A percentile compares a stretch with the other conserved stretches of the same genome.
Conservation (phyloP, 2,329 filamentous ascomycete genomes). For the Aureobasidium leucospermi region DNA sequence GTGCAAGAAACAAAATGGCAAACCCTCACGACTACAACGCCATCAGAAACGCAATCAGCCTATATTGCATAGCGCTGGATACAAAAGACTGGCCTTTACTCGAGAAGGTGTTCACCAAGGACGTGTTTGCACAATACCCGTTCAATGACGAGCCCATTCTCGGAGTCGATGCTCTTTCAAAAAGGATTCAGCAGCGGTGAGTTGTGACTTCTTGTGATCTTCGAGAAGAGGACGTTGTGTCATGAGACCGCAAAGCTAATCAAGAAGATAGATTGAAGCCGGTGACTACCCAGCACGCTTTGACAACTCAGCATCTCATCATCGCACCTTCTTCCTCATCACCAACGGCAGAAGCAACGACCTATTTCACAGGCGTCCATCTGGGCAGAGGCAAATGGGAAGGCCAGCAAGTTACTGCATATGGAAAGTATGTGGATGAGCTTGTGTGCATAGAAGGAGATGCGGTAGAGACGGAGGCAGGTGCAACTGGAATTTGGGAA, state of each 20-base stretch:
- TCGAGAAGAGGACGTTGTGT: too few species aligned
- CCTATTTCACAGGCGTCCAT: slow-evolving; percentile 37
- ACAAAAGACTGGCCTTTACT: slow-evolving; percentile 34
- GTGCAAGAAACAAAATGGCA: neutral
- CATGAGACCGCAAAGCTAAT: neutral
- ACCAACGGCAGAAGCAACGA: slow-evolving; percentile 28
- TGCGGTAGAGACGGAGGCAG: slow-evolving; percentile 15
- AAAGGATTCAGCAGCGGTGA: slow-evolving; percentile 25
- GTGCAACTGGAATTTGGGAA: slow-evolving; percentile 34
- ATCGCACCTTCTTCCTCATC: neutral
- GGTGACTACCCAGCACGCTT: slow-evolving; percentile 35
- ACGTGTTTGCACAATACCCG: slow-evolving; percentile 36
- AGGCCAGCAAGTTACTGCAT: slow-evolving; percentile 35
- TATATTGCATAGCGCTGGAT: slow-evolving; percentile 39
- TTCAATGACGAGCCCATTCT: slow-evolving; percentile 23
- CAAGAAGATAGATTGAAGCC: slow-evolving; percentile 29
- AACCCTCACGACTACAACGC: slow-evolving; percentile 29
- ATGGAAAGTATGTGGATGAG: slow-evolving; percentile 35
- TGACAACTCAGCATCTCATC: slow-evolving; percentile 31
- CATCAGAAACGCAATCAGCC: slow-evolving; percentile 36
- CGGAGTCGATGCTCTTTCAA: slow-evolving; percentile 28
- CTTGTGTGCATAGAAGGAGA: slow-evolving; percentile 25
- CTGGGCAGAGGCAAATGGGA: slow-evolving; percentile 37
- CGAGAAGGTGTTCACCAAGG: slow-evolving; percentile 32
- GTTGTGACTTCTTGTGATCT: neutral